These are phyloP conservation scores for Candida nitratophila DNA, from an alignment of 805 yeast species.

Conservation along the genomic window DNA sequence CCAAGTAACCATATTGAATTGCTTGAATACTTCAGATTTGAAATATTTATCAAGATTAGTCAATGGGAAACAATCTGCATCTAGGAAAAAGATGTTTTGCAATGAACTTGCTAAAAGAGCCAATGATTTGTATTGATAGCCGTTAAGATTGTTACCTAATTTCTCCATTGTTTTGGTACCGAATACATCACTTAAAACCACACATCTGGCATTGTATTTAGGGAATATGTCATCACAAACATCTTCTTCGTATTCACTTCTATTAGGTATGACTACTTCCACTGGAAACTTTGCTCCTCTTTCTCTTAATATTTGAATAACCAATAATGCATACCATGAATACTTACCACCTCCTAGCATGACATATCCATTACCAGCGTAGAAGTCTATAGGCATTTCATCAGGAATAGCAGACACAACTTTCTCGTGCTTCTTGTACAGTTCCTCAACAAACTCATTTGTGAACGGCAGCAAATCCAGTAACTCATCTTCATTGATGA, in stretches of 20 bases:
- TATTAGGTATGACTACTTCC: slow-evolving; percentile 35
- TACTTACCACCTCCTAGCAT: slow-evolving; percentile 39
- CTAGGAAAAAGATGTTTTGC: slow-evolving; percentile 36
- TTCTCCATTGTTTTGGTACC: slow-evolving; percentile 19
- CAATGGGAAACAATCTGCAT: slow-evolving; percentile 41
- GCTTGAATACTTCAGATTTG: slow-evolving; percentile 33
- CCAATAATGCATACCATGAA: slow-evolving; percentile 33
- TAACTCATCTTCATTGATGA: slow-evolving; percentile 5
- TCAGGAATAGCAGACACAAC: slow-evolving; percentile 43
- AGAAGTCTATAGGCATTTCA: slow-evolving; percentile 18
- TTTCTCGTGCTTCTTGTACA: slow-evolving; percentile 40
- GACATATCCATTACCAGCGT: slow-evolving; percentile 26
- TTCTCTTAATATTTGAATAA: slow-evolving; percentile 34
- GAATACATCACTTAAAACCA: slow-evolving; percentile 30
- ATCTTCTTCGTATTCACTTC: slow-evolving; percentile 31
- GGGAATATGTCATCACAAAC: slow-evolving; percentile 36
- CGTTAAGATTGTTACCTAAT: slow-evolving; percentile 15
- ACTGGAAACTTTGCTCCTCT: slow-evolving; percentile 37
- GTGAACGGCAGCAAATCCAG: slow-evolving; percentile 4
- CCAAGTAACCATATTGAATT: slow-evolving; percentile 57
- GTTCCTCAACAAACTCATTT: slow-evolving; percentile 34
- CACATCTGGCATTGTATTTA: slow-evolving; percentile 33
- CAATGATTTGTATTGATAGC: slow-evolving; percentile 34
- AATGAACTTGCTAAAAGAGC: slow-evolving; percentile 41
- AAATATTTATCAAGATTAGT: slow-evolving; percentile 31